These are phyloP conservation scores for Neurospora sp. DNA, from an alignment of 495 filamentous ascomycete genomes.

Conservation along the genomic window DNA sequence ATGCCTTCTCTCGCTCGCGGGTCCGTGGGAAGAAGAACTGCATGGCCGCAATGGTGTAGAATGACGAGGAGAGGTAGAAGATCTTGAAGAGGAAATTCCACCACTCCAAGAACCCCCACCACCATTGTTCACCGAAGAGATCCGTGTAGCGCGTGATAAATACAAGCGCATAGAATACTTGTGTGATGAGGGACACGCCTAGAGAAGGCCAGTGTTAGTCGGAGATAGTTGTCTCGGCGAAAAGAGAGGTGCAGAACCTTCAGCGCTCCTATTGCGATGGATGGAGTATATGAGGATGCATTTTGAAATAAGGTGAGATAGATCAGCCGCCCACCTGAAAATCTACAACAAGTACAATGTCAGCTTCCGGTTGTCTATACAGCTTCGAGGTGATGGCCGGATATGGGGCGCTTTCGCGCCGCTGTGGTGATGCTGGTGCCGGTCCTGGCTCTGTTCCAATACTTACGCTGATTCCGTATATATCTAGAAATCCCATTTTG, in stretches of 20 bases:
- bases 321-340: conserved; percentile 73
- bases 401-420: neutral
- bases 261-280: conserved; percentile 75
- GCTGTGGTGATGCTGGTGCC: neutral
- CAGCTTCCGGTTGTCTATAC: neutral
- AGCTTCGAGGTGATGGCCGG: neutral
- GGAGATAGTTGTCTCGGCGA: neutral
- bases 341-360: conserved; percentile 32
- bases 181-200: conserved; percentile 93
- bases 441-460: neutral
- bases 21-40: conserved; percentile 78
- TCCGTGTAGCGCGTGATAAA: conserved; percentile 85
- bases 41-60: conserved; percentile 85
- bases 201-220: conserved; percentile 12
- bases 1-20: conserved; percentile 79
- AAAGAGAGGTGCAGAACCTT: conserved; percentile 46
- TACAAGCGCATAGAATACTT: conserved; percentile 76
- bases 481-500: neutral
- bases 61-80: conserved; percentile 74
- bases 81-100: conserved; percentile 76
- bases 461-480: neutral
- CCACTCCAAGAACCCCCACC: neutral
- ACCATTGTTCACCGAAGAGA: conserved; percentile 45
- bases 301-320: conserved; percentile 77
- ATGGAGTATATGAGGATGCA: conserved; percentile 86